Evolutionary conservation across 495 filamentous ascomycete genomes (phyloP), one percentile per base, ranked within the genome.

Genomic region (Neurospora sp.): DNA sequence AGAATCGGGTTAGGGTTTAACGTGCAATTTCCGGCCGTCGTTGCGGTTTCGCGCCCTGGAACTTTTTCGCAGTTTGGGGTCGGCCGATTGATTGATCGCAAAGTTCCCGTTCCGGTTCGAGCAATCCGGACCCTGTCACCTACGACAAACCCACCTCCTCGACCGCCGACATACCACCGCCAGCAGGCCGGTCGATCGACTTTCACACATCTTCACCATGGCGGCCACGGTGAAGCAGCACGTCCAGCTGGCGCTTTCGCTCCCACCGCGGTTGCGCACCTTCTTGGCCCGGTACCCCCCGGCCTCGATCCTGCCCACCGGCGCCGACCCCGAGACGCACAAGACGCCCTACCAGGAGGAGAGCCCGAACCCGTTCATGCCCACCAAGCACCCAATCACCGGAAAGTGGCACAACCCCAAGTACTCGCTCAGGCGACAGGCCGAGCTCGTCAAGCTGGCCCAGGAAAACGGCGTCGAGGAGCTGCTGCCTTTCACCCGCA

Each of bases 211-310:
- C 18, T 59, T 20, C 61, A 75, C 40, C 38, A 79, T 79, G 77
- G 75, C 79, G 71, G 37, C 79, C n/a, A 74, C 76, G 71, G 82
- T 75, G 41, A 61, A 79, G 71, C 84, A 78, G 69, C 88, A 86
- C 77, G 81, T 92, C 73, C 80, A 85, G 72, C 86, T 94, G 71
- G 92, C 91, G 38, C 84, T 87, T 78, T 80, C 86, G 42, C 87
- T 94, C 20, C 96, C 94, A 18, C 82, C 85, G 22, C 90, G 90
- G 20, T 87, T 99, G n/a, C 88, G 88, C 73, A 89, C 90, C 74
- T 97, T 99, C 88, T 93, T 99, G 82, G 90, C 91, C 42, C 90
- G 91, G 73, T 97, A 94, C 78, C 96, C 95, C 35, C 94, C 95
- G 38, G 79, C 79, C 72, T 80, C 84, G 61, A 84, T 89, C 75